Percentiles rank a stretch among this genome's conserved stretches.
Conservation (phyloP, 495 filamentous ascomycete genomes). For the Thermothielavioides terrestris region DNA sequence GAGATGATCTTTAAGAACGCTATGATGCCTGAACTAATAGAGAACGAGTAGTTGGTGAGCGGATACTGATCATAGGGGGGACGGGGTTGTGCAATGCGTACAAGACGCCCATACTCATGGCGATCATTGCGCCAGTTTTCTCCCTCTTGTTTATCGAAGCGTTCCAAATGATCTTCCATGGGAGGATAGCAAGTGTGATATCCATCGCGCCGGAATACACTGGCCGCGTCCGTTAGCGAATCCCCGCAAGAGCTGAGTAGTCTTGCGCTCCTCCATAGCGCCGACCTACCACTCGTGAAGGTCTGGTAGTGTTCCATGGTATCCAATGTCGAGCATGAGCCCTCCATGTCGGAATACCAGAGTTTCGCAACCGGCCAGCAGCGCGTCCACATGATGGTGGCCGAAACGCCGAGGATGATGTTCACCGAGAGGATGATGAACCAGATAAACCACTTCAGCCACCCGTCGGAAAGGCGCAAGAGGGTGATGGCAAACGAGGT, state of each 20-base stretch:
- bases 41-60: no score
- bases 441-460: not conserved
- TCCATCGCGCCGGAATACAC: conserved; percentile 6
- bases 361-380: conserved; percentile 4
- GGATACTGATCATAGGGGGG: not conserved
- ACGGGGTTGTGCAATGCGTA: not conserved
- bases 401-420: not conserved
- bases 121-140: conserved; percentile 16
- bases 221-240: not conserved
- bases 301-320: not conserved
- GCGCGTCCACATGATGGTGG: conserved; percentile 9
- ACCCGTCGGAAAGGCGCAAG: conserved; percentile 2
- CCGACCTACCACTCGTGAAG: not conserved
- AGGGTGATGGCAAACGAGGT: conserved; percentile 6
- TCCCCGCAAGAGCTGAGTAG: no score
- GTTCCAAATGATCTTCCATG: conserved; percentile 21
- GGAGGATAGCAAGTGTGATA: conserved; percentile 16
- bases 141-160: conserved; percentile 19
- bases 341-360: not conserved
- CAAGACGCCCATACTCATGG: conserved; percentile 24
- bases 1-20: not conserved
- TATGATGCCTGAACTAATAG: not conserved
- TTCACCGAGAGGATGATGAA: conserved; percentile 21
- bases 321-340: not conserved
- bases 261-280: not conserved